These are phyloP conservation scores for Saksenaea oblongispora DNA, from an alignment of 371 early-diverging fungal species.

Conservation along the genomic window DNA sequence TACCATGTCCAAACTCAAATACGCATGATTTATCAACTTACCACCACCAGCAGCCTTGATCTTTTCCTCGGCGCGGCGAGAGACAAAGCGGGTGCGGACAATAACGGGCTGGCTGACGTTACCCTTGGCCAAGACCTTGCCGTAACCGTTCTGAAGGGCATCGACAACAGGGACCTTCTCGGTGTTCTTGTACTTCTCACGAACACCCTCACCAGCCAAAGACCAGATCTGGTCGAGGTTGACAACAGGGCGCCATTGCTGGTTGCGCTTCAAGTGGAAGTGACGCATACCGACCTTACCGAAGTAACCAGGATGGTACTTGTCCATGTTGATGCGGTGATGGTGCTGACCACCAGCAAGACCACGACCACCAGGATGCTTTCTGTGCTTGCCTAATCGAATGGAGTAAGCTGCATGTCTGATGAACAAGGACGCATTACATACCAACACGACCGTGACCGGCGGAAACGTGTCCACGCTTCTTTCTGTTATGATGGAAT, in stretches of 20 bases:
- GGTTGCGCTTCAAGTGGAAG: conserved; percentile 97
- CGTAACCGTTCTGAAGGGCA: conserved; percentile 89
- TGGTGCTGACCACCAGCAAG: conserved; percentile 99
- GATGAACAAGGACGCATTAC: not conserved
- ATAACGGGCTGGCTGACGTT: conserved; percentile 94
- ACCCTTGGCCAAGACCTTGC: conserved; percentile 98
- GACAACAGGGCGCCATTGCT: conserved; percentile 86
- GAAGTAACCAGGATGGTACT: conserved; percentile 99
- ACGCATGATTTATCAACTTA: conserved; percentile 12
- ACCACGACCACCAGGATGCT: conserved; percentile 99
- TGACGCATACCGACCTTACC: conserved; percentile 99
- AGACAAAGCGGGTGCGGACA: conserved; percentile 97
- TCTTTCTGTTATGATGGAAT: conserved; percentile 85
- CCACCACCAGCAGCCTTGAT: conserved; percentile 98
- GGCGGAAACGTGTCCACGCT: conserved; percentile 92
- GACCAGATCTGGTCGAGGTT: conserved; percentile 96
- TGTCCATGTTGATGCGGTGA: conserved; percentile 99
- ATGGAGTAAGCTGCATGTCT: not conserved
- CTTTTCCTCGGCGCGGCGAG: conserved; percentile 96
- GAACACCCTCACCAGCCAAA: conserved; percentile 90
- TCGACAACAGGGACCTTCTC: conserved; percentile 96
- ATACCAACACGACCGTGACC: conserved; percentile 88
- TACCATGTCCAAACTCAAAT: not conserved
- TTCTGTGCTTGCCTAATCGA: conserved; percentile 93
- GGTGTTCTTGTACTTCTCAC: conserved; percentile 85